Evolutionary conservation across 768 basidiomycete species (phyloP), one percentile per base, ranked within the genome.

Genomic region (Phlegmacium glaucopus): DNA sequence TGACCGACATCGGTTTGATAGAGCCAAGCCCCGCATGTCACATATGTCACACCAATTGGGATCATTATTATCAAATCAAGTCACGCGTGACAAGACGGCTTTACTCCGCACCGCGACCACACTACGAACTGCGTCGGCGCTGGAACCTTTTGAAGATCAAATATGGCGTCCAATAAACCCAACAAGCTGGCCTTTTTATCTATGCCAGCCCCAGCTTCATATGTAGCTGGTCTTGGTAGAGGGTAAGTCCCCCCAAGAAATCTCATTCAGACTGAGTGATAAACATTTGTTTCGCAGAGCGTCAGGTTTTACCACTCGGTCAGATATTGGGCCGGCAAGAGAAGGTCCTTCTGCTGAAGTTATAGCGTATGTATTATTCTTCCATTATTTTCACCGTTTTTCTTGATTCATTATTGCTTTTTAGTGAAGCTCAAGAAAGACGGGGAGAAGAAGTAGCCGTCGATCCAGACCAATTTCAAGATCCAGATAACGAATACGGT

Each of bases 211-310:
- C 94, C 94, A 34, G 90, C 95, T 0, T 94, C 92, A 1, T 98
- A 97, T 66, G 96, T 98, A 30, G 96, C 95, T 56, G 96, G 96
- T 86, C 85, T 97, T 27, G 94, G 95, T 69, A 83, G 94, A 75
- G 95, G 94, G 88, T 94, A 57, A 50, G 87, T 71, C 22, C 44
- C 39, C 13, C 8, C 6, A 5, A 13, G 34, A 26, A 45, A 27
- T 12, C 25, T 42, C n/a, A 17, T n/a, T 38, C 47, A 17, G 29
- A 34, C 18, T 44, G 6, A 15, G 13, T 25, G 10, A 7, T 12
- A 42, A 29, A 22, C 36, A 22, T 22, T 22, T 22, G 44, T 32
- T 48, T 45, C 60, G 49, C 17, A 94, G 92, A 70, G 94, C 94
- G 42, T 95, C 94, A 39, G 94, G 94, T 49, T 98, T 97, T 70